A percentile compares a stretch with the other conserved stretches of the same genome.
phyloP scores from a whole-genome alignment of 306 rosid genomes.

The Oemleria cerasiformis region DNA sequence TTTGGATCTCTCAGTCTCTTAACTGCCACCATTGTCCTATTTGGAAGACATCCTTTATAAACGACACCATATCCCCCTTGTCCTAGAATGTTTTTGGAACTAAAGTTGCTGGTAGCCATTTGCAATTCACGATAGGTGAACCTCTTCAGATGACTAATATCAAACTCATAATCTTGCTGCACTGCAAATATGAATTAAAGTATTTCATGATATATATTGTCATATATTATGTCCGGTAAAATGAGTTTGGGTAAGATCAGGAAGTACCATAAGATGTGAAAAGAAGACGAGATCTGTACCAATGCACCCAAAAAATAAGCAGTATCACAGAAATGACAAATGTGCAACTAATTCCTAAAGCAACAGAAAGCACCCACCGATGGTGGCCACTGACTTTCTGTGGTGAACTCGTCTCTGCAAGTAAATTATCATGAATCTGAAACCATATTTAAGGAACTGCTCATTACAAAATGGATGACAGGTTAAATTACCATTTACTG shows the following conservation, averaged over 20 bases:
- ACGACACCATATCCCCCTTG: slow-evolving; percentile 98
- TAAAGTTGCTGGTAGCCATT: slow-evolving; percentile 78
- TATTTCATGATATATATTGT: not conserved
- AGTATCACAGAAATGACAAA: slow-evolving; percentile 62
- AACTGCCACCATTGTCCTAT: slow-evolving; percentile 76
- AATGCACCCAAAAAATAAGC: slow-evolving; percentile 67
- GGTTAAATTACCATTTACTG: slow-evolving; percentile 60
- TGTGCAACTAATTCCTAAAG: slow-evolving; percentile 69
- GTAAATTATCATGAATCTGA: slow-evolving; percentile 16
- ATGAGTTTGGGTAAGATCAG: slow-evolving; percentile 16
- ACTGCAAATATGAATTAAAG: slow-evolving; percentile 48
- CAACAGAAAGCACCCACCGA: slow-evolving; percentile 63
- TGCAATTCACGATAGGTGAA: slow-evolving; percentile 87
- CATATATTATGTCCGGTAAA: slow-evolving; percentile 4
- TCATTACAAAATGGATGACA: slow-evolving; percentile 5
- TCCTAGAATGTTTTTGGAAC: slow-evolving; percentile 68
- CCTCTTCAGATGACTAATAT: slow-evolving; percentile 81
- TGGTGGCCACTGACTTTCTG: slow-evolving; percentile 39
- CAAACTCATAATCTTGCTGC: slow-evolving; percentile 87
- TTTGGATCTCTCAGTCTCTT: slow-evolving; percentile 96
- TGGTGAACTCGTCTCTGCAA: slow-evolving; percentile 56
- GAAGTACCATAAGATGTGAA: slow-evolving; percentile 79
- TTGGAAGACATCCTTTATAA: slow-evolving; percentile 87
- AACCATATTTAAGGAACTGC: slow-evolving; percentile 8
- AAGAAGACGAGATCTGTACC: slow-evolving; percentile 71